A percentile compares a stretch with the other conserved stretches of the same genome.
Evolutionary conservation across 768 basidiomycete genomes (phyloP).

Genomic region (Mycena venus): DNA sequence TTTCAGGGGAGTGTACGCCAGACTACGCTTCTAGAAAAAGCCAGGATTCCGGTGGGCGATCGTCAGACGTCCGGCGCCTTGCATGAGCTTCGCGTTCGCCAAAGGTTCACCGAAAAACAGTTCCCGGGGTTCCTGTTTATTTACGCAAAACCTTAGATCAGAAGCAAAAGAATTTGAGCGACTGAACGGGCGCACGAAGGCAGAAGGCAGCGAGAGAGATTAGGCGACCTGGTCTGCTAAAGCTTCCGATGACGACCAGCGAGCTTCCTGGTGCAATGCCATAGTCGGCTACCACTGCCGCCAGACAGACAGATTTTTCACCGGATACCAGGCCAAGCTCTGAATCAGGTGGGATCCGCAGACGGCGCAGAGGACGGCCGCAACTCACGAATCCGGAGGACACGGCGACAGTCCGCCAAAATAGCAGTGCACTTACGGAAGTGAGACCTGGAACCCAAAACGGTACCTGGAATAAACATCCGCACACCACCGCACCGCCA

Average conservation of each 20-base stretch:
- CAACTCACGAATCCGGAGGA: not conserved
- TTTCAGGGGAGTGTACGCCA: not conserved
- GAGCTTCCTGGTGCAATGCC: not conserved
- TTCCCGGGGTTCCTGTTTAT: not conserved
- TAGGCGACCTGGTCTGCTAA: not conserved
- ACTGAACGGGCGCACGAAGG: not conserved
- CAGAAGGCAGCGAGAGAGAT: not conserved
- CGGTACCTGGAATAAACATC: too few relatives aligned
- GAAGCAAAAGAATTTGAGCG: not conserved
- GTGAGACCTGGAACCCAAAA: too few relatives aligned
- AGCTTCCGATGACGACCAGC: not conserved
- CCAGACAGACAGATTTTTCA: not conserved
- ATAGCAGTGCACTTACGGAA: not conserved
- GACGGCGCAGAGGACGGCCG: not conserved
- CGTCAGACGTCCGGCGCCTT: too few relatives aligned
- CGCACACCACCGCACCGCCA: too few relatives aligned
- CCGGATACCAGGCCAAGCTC: not conserved
- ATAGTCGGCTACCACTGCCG: not conserved
- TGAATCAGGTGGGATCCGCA: not conserved
- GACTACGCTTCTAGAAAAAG: not conserved
- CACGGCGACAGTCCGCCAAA: not conserved
- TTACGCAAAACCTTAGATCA: not conserved
- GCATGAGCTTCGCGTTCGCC: too few relatives aligned
- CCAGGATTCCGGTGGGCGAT: not conserved
- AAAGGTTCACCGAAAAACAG: not conserved